Base-by-base conservation (phyloP, 192 early-diverging fungal species). In the Oehlia diaphana region DNA sequence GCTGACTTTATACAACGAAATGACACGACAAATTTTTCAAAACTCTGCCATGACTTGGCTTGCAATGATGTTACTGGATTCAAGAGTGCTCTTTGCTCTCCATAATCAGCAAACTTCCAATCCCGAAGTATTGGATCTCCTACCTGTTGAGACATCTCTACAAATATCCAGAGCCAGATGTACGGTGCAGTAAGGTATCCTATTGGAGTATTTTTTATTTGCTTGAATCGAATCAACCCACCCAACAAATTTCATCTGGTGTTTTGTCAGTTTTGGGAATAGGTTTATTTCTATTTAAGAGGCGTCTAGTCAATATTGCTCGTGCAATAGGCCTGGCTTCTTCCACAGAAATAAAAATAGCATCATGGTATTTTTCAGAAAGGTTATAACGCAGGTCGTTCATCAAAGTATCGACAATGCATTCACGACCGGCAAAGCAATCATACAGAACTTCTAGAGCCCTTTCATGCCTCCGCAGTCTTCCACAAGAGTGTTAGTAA, bases 401-500 rank as follows among this genome's bases (percentile, higher is more conserved):
- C 82, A 83, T 81, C 71, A 78, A 80, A 68, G 35, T 37, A 37
- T 37, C 3, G 35, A 37, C 35, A 37, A 4, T 37, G 35, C 35
- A 37, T 37, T 77, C 71, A 63, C 33, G 19, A 21, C 21, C 61
- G n/a, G 5, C 33, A 7, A 77, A 28, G 19, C 58, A 65, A 16
- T 71, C 42, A 64, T 68, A 61, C 35, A 83, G 58, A 66, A 71
- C 61, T 72, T 83, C 76, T 19, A 83, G 77, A 26, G 71, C 82
- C 62, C 82, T 83, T 78, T 77, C 72, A 81, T 83, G 80, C 80
- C 82, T 68, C 80, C 72, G 66, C 82, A 83, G 66, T 81, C 80
- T 63, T 53, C 31, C 47, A 83, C 80, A 81, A 83, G 77, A 69
- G 72, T 80, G 33, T 81, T 83, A 35, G 72, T 79, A 68, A 81